These are phyloP conservation scores for Phytophthora litchii DNA, from an alignment of 352 stramenopile species.

Conservation along the genomic window DNA sequence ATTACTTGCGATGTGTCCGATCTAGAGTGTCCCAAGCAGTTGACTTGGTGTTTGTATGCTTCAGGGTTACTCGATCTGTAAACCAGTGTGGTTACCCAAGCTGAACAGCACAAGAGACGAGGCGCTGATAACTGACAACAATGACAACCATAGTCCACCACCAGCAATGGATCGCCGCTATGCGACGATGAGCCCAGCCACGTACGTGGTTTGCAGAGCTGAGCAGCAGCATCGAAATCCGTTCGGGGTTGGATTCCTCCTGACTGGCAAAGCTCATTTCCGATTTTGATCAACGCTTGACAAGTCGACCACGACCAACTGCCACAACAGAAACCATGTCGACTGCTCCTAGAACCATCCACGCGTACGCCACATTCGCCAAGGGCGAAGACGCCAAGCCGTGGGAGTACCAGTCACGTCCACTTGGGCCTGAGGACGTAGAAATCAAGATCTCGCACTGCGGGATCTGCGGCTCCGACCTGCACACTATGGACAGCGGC, in stretches of 20 bases:
- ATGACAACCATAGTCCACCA: not conserved
- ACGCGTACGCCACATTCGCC: slow-evolving; percentile 42
- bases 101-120: slow-evolving; percentile 18
- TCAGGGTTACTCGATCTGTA: slow-evolving; percentile 14
- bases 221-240: not conserved
- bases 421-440: slow-evolving; percentile 13
- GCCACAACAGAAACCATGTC: slow-evolving; percentile 16
- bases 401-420: slow-evolving; percentile 41
- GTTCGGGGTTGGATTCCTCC: not conserved
- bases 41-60: slow-evolving; percentile 22
- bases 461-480: slow-evolving; percentile 30
- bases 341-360: slow-evolving; percentile 23
- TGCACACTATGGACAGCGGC: slow-evolving; percentile 32
- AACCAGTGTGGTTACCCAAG: slow-evolving; percentile 17
- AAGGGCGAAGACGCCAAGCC: slow-evolving; percentile 38
- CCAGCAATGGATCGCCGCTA: slow-evolving; percentile 12
- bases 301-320: slow-evolving; percentile 15
- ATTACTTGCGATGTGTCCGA: slow-evolving; percentile 11
- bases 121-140: not conserved
- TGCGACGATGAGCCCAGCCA: slow-evolving; percentile 28
- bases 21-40: slow-evolving; percentile 13
- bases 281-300: slow-evolving; percentile 19
- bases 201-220: slow-evolving; percentile 1
- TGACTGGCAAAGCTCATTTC: slow-evolving; percentile 16
- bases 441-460: slow-evolving; percentile 33